Conservation (phyloP, 306 rosid genomes). For the Oxytropis ochrocephala region DNA sequence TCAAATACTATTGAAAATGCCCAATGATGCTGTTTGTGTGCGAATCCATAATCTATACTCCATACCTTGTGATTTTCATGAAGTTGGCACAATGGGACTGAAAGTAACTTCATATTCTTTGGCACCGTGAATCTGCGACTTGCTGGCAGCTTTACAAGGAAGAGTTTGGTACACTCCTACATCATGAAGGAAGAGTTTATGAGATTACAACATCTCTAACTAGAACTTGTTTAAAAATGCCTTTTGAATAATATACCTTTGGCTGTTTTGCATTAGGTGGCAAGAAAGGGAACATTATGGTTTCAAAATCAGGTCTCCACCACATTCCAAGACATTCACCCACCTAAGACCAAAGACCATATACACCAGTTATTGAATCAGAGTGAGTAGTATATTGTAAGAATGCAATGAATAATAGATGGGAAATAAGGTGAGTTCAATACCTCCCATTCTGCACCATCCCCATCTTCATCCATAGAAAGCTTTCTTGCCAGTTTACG, state of each 20-base stretch:
- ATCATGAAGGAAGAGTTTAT: background rate
- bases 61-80: slow-evolving; percentile 65
- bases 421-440: background rate
- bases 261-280: slow-evolving; percentile 48
- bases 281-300: slow-evolving; percentile 54
- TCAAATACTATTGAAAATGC: no score
- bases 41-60: slow-evolving; percentile 36
- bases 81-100: slow-evolving; percentile 81
- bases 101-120: slow-evolving; percentile 63
- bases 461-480: slow-evolving; percentile 38
- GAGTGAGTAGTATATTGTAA: background rate
- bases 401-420: background rate
- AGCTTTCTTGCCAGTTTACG: slow-evolving; percentile 76
- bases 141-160: slow-evolving; percentile 67
- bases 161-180: slow-evolving; percentile 84
- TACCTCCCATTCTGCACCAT: slow-evolving; percentile 86
- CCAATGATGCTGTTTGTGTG: background rate
- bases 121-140: slow-evolving; percentile 71
- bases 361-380: no score
- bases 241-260: slow-evolving; percentile 45
- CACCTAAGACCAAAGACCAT: slow-evolving; percentile 37
- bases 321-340: slow-evolving; percentile 83
- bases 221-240: background rate
- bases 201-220: slow-evolving; percentile 1
- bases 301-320: slow-evolving; percentile 80